phyloP scores from a whole-genome alignment of 129 eudicot species.

The Helianthus tuberosus region DNA sequence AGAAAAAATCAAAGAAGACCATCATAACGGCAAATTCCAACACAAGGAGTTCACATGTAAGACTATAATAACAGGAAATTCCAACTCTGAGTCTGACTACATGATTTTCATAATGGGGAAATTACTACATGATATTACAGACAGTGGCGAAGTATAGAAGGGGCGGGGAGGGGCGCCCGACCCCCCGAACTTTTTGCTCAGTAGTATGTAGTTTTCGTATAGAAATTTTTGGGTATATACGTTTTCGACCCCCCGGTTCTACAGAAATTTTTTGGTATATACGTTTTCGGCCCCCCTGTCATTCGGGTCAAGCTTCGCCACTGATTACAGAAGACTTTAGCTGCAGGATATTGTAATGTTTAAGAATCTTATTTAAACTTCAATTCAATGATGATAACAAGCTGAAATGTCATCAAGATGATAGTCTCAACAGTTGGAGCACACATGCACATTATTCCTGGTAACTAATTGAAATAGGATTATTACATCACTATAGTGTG shows the following conservation, averaged over 20 bases:
- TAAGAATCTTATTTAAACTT: neutral
- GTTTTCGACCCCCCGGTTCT: no score
- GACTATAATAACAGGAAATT: constrained; percentile 78
- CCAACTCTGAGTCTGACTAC: constrained; percentile 58
- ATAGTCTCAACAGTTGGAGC: neutral
- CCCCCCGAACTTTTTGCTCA: no score
- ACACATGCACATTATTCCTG: neutral
- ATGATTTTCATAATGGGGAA: constrained; percentile 11
- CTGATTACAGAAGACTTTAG: neutral
- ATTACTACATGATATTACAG: no score
- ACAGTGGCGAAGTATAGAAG: no score
- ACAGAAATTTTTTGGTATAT: no score
- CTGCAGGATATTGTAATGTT: neutral
- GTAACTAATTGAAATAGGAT: neutral
- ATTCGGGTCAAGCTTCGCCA: no score
- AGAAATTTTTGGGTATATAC: no score
- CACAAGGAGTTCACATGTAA: constrained; percentile 75
- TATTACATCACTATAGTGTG: neutral
- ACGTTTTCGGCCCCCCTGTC: no score
- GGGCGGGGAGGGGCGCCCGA: no score
- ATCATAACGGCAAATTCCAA: constrained; percentile 83
- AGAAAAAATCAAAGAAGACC: constrained; percentile 53
- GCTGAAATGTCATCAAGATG: neutral
- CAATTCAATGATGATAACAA: no score
- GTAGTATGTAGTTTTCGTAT: no score